A percentile compares a stretch with the other conserved stretches of the same genome.
Conservation (phyloP, 2,329 filamentous ascomycete species). For the Zymoseptoria tritici region DNA sequence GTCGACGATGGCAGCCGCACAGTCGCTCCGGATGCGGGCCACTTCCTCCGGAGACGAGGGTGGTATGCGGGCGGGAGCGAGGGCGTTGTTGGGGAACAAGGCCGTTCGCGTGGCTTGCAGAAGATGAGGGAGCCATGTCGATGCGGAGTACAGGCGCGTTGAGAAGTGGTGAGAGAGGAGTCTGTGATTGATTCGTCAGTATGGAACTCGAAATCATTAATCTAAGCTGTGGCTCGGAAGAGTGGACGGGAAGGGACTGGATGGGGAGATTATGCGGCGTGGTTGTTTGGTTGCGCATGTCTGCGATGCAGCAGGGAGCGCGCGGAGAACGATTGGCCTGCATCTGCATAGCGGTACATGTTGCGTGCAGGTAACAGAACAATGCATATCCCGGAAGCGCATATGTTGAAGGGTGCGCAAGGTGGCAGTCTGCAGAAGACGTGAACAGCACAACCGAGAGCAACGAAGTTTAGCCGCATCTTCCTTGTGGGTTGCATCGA, state of each 20-base stretch:
- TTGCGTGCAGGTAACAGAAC: background rate
- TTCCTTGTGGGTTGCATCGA: slow-evolving; percentile 4
- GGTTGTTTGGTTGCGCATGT: background rate
- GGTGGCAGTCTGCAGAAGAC: background rate
- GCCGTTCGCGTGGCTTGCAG: slow-evolving; percentile 66
- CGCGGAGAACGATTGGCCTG: background rate
- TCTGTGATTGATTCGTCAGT: background rate
- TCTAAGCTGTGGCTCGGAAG: background rate
- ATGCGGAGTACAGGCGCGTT: slow-evolving; percentile 10
- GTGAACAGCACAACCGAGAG: background rate
- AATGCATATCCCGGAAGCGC: background rate
- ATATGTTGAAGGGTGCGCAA: background rate
- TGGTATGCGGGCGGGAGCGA: slow-evolving; percentile 55
- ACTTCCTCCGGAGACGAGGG: slow-evolving; percentile 55
- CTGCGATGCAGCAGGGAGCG: background rate
- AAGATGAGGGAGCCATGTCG: slow-evolving; percentile 38
- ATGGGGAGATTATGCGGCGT: background rate
- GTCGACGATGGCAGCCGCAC: slow-evolving; percentile 52
- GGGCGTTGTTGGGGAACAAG: slow-evolving; percentile 79
- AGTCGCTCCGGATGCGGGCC: slow-evolving; percentile 56
- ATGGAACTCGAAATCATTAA: background rate
- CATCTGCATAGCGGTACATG: background rate
- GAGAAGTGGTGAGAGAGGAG: background rate
- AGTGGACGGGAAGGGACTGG: background rate
- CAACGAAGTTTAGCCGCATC: background rate